Evolutionary conservation across 2,329 filamentous ascomycete genomes (phyloP), one percentile per base, ranked within the genome.

Genomic region (Capronia americana): DNA sequence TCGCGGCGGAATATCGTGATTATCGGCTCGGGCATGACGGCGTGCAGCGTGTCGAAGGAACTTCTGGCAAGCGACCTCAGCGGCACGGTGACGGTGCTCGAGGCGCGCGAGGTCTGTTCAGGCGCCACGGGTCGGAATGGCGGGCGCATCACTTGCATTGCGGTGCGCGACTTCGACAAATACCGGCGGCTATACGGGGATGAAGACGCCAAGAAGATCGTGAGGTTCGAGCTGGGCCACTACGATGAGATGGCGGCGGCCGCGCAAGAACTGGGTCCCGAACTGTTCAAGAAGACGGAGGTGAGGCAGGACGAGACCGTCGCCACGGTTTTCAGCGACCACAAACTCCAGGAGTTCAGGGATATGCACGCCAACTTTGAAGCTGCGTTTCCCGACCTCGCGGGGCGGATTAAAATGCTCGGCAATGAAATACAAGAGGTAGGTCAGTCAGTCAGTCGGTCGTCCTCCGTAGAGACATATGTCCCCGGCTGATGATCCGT

Each of bases 51-150:
- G 0, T 69, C 73, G 1, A 74, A 73, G 34, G 71, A 71, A 8
- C 64, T 78, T 1, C 62, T 78, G 4, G 71, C 75, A 24, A 30
- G 23, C 1, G 53, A 65, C 20, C 68, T 71, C 6, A 72, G 57
- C 0, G 32, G 32, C 32, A 34, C 32, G 32, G 71, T 78, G 8
- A 72, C 73, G 1, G 69, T 77, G 1, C 64, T 78, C 1, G 77
- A 77, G 69, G 76, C 76, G 14, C 74, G 77, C 4, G 68, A 71
- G 8, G 63, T 78, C 7, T 75, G 73, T 30, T 76, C 74, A 1
- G 76, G 76, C 3, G 76, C 76, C 0, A 78, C 76, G 2, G 75
- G 76, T 1, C 71, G 76, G 4, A 77, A 78, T 71, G 76, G 76
- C 12, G 77, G 76, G 1, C 74, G 77, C 24, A 73, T 77, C 20